These are phyloP conservation scores for Verticillium klebahnii DNA, from an alignment of 2,329 filamentous ascomycete species.

Conservation along the genomic window DNA sequence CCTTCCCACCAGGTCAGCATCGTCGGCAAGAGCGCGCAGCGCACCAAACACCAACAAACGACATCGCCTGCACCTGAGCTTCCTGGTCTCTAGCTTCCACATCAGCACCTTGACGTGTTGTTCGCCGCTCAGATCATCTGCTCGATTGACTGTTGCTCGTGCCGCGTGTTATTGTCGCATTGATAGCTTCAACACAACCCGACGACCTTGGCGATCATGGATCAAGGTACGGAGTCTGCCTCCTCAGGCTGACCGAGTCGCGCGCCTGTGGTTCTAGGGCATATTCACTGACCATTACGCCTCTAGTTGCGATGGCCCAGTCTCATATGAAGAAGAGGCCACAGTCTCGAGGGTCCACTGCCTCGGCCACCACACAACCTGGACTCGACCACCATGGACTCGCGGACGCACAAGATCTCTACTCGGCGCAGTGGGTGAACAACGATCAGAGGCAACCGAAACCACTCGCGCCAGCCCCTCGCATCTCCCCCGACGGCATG, in stretches of 20 bases:
- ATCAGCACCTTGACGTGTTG: not conserved
- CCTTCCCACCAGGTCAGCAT: not conserved
- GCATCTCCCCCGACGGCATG: slow-evolving; percentile 55
- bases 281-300: slow-evolving; percentile 33
- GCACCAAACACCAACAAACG: not conserved
- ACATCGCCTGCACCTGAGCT: not conserved
- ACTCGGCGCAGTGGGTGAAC: slow-evolving; percentile 44
- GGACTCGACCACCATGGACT: slow-evolving; percentile 44
- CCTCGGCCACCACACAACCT: slow-evolving; percentile 48
- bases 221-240: slow-evolving; percentile 9
- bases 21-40: slow-evolving; percentile 3
- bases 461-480: slow-evolving; percentile 35
- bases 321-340: slow-evolving; percentile 41
- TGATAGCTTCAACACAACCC: slow-evolving; percentile 8
- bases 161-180: slow-evolving; percentile 13
- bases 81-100: not conserved
- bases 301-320: slow-evolving; percentile 26
- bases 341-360: slow-evolving; percentile 51
- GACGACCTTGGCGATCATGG: slow-evolving; percentile 5
- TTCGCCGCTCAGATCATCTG: not conserved
- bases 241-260: not conserved
- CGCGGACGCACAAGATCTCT: slow-evolving; percentile 37
- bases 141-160: slow-evolving; percentile 1
- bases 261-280: slow-evolving; percentile 18
- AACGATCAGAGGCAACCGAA: slow-evolving; percentile 38